Percentiles rank a stretch among this genome's conserved stretches.
These are phyloP conservation scores for Iris pallida DNA, from an alignment of 116 monocot species.

Conservation along the genomic window DNA sequence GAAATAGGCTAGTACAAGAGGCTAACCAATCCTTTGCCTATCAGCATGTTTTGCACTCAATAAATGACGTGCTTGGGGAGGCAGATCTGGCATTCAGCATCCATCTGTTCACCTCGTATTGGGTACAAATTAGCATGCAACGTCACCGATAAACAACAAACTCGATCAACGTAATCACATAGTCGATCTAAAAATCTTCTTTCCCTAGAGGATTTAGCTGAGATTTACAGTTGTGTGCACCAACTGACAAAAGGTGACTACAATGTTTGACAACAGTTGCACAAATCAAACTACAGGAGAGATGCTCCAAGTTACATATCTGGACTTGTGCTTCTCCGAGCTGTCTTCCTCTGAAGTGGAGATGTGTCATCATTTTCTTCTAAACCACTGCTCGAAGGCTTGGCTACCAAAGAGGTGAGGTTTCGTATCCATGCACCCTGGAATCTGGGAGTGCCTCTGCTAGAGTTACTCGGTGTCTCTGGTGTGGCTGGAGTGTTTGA, in stretches of 20 bases:
- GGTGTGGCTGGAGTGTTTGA: too few species aligned
- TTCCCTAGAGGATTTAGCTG: not conserved
- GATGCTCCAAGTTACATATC: not conserved
- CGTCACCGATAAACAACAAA: too few species aligned
- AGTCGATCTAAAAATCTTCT: too few species aligned
- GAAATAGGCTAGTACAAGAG: too few species aligned
- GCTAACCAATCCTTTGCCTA: too few species aligned
- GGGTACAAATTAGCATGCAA: too few species aligned
- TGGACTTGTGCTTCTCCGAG: not conserved
- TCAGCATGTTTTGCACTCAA: too few species aligned
- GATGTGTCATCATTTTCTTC: constrained; percentile 4
- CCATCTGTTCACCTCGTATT: too few species aligned
- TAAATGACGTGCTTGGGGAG: too few species aligned
- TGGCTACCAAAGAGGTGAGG: constrained; percentile 11
- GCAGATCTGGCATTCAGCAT: too few species aligned
- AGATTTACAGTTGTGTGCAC: not conserved
- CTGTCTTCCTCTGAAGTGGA: not conserved
- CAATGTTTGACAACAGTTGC: not conserved
- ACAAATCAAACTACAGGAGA: not conserved
- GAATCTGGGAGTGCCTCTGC: constrained; percentile 15
- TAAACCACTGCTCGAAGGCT: constrained; percentile 19
- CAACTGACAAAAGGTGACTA: not conserved
- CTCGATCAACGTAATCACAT: too few species aligned
- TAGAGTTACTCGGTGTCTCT: constrained; percentile 7
- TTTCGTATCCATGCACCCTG: constrained; percentile 19